Evolutionary conservation across 805 yeast genomes (phyloP), one percentile per base, ranked within the genome.

Genomic region (Metschnikowia arizonensis): DNA sequence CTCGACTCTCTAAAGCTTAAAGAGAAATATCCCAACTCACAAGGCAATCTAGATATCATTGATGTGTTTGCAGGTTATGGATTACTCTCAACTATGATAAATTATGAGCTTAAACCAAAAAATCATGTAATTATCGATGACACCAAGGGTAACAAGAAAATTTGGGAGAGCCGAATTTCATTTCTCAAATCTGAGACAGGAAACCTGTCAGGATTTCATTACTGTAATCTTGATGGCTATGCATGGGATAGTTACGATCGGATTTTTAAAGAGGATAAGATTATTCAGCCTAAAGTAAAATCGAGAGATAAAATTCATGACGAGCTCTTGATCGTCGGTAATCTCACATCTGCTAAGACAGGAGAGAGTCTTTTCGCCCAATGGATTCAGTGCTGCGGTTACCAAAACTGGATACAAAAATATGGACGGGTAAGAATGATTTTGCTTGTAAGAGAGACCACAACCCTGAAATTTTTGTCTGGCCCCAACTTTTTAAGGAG

Each of bases 391-490:
- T 85, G 95, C 62, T 67, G 82, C 24, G 81, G 77, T 0, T 74
- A 82, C 58, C 69, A 75, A 40, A 85, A 85, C 57, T 88, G 96
- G 96, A 60, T 87, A 7, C 83, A 81, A 50, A 69, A 72, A 53
- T 85, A 75, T 62, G 76, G 95, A 7, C 74, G 84, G 40, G 90
- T 89, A 2, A 73, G 87, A 50, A 78, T 88, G 82, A 65, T 90
- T 19, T 63, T 85, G 12, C 79, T 90, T 81, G 69, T 83, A 17
- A 79, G 82, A 3, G 78, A 82, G 5, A 42, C 68, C 0, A 79
- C 86, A 1, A 72, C 73, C 4, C 63, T 66, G 47, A 84, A 86
- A 60, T 69, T 87, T 29, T 58, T 85, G 37, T 80, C 91, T 0
- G 73, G 73, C 0, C 71, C 79, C 0, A 77, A 78, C 1, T 71